phyloP scores from a whole-genome alignment of 371 early-diverging fungal species.

The Smittium culicis region DNA sequence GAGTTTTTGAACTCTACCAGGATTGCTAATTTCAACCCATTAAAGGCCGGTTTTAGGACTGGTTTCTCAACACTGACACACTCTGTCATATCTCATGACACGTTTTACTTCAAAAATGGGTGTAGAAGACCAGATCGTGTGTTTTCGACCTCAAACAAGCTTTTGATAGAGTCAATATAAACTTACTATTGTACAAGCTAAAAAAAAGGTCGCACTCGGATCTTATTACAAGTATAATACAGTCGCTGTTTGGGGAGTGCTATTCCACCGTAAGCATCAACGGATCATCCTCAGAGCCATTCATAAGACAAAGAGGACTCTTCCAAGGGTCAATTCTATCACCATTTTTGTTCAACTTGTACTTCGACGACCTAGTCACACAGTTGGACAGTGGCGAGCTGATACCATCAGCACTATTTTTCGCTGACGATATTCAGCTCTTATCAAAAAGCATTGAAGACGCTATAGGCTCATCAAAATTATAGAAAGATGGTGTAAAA shows the following conservation, averaged over 20 bases:
- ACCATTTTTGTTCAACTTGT: conserved; percentile 7
- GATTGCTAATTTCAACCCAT: not conserved
- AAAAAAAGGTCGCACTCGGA: not conserved
- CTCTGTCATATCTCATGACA: not conserved
- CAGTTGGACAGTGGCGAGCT: not conserved
- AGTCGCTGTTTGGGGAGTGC: not conserved
- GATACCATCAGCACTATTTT: conserved; percentile 2
- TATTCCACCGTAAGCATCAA: conserved; percentile 2
- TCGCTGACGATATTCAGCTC: conserved; percentile 8
- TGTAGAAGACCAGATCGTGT: not conserved
- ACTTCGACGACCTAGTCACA: not conserved
- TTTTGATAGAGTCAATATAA: not conserved
- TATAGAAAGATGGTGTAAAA: not conserved
- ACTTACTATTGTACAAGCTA: not conserved
- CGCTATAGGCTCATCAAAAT: not conserved
- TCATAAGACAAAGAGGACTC: conserved; percentile 6
- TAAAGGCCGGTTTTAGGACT: not conserved
- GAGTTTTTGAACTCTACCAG: not conserved
- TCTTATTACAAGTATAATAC: not conserved
- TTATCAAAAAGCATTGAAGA: not conserved
- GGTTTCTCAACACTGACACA: conserved; percentile 6
- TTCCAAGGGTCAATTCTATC: conserved; percentile 9
- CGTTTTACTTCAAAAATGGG: not conserved
- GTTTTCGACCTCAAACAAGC: not conserved
- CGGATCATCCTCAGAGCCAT: not conserved